Percentiles rank a stretch among this genome's conserved stretches.
Conservation (phyloP, 2,329 filamentous ascomycete species). For the Plenodomus biglobosus region DNA sequence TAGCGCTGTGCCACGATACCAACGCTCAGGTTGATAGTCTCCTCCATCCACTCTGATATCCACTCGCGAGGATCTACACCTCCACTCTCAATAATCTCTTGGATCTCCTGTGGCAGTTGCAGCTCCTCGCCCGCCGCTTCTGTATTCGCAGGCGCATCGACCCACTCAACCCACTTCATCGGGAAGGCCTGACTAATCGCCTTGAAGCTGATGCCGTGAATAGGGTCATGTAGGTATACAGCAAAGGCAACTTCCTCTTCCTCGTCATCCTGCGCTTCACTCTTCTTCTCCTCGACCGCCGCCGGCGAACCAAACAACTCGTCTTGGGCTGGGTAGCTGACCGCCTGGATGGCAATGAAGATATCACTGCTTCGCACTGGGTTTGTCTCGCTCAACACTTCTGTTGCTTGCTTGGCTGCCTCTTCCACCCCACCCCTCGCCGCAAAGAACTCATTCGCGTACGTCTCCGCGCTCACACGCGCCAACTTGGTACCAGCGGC, state of each 20-base stretch:
- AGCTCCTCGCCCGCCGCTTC: slow-evolving; percentile 49
- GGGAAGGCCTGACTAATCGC: slow-evolving; percentile 82
- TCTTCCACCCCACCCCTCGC: slow-evolving; percentile 75
- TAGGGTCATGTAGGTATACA: slow-evolving; percentile 79
- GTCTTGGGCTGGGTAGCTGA: slow-evolving; percentile 65
- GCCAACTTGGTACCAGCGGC: slow-evolving; percentile 89
- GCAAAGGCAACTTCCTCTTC: slow-evolving; percentile 73
- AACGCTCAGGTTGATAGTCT: slow-evolving; percentile 73
- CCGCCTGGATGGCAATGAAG: slow-evolving; percentile 91
- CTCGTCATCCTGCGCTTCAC: slow-evolving; percentile 60
- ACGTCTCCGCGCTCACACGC: slow-evolving; percentile 83
- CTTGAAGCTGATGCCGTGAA: slow-evolving; percentile 86
- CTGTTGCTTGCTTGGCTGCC: slow-evolving; percentile 76
- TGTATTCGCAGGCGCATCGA: slow-evolving; percentile 62
- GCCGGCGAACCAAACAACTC: slow-evolving; percentile 65
- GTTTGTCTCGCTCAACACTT: slow-evolving; percentile 79
- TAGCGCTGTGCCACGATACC: slow-evolving; percentile 93
- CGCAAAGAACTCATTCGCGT: slow-evolving; percentile 81
- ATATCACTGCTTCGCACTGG: slow-evolving; percentile 91
- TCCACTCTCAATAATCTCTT: slow-evolving; percentile 73
- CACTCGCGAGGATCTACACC: slow-evolving; percentile 92
- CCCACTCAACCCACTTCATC: slow-evolving; percentile 84
- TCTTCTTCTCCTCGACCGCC: slow-evolving; percentile 56
- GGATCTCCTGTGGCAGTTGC: slow-evolving; percentile 77
- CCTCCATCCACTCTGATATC: slow-evolving; percentile 97